Evolutionary conservation across 129 eudicot species (phyloP), one percentile per base, ranked within the genome.

Genomic region (Flaveria sonorensis): DNA sequence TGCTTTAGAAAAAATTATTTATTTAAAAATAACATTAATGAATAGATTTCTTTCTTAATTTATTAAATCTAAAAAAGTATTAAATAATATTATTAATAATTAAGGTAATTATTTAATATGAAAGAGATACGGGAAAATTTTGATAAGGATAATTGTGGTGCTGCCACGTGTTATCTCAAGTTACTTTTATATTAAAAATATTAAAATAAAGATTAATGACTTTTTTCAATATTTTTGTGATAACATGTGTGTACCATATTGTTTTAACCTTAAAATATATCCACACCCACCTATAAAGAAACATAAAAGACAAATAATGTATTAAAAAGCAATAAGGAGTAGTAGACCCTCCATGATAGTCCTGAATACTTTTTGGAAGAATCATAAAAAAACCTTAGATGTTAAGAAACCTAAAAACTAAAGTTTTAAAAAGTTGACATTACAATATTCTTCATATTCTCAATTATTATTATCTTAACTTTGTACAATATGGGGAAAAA

Each of bases 381-480:
- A 73, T 66, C 16, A 65, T 42, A 51, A 73, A 59, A 79, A 72
- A 73, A 11, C 65, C 83, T 80, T 80, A 66, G 43, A 73, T 73
- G 79, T 67, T 80, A 80, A 80, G 83, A 12, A 80, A 80, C 79
- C 79, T 80, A 32, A 53, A 66, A 55, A 19, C 7, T 46, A 57
- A 65, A 66, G 70, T 19, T 55, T 45, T 72, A 16, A 73, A 78
- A 73, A 68, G 62, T 20, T 52, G 62, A 72, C 42, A 21, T 53
- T 73, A 40, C 68, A 45, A 65, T 80, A 73, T 80, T 80, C 83
- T 67, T 73, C 63, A 43, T 80, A 65, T 75, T 21, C 75, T 80
- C 70, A 26, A 55, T 74, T 53, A 55, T 74, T 53, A 73, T 80
- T 56, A 12, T 42, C 28, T 72, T 64, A 8, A 71, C n/a, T 72